phyloP scores from a whole-genome alignment of 2,329 filamentous ascomycete genomes.

The Aspergillus caelatus region DNA sequence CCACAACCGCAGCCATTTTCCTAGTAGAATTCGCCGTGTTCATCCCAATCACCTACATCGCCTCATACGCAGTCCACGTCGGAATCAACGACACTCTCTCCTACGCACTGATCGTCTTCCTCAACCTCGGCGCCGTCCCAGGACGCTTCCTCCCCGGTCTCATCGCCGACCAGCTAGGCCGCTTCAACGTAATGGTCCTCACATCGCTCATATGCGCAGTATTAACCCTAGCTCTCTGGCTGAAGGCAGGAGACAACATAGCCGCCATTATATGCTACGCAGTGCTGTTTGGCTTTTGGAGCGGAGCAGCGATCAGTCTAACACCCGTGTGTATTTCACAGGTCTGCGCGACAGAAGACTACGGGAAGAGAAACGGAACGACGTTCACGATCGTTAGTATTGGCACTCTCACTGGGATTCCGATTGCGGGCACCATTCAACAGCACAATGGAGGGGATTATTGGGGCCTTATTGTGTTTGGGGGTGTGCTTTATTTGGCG shows the following conservation, averaged over 20 bases:
- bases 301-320: conserved; percentile 31
- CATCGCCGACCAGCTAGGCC: conserved; percentile 36
- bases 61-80: conserved; percentile 32
- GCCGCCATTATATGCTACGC: conserved; percentile 23
- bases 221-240: conserved; percentile 27
- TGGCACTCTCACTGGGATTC: conserved; percentile 28
- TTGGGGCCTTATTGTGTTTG: conserved; percentile 24
- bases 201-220: conserved; percentile 22
- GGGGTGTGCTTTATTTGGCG: conserved; percentile 24
- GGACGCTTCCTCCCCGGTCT: conserved; percentile 39
- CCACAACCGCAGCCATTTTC: conserved; percentile 34
- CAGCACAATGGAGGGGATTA: conserved; percentile 12
- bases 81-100: conserved; percentile 29
- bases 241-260: conserved; percentile 10
- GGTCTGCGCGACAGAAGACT: conserved; percentile 31
- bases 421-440: conserved; percentile 29
- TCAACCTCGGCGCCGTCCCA: conserved; percentile 36
- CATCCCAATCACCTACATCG: conserved; percentile 39
- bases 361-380: conserved; percentile 28
- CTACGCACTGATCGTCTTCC: conserved; percentile 34
- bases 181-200: conserved; percentile 38
- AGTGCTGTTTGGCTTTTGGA: conserved; percentile 25
- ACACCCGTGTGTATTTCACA: conserved; percentile 35
- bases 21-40: conserved; percentile 41
- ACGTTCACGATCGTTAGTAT: conserved; percentile 25